Percentiles rank a stretch among this genome's conserved stretches.
These are phyloP conservation scores for Penicillium sp. DNA, from an alignment of 2,329 filamentous ascomycete species.

Conservation along the genomic window DNA sequence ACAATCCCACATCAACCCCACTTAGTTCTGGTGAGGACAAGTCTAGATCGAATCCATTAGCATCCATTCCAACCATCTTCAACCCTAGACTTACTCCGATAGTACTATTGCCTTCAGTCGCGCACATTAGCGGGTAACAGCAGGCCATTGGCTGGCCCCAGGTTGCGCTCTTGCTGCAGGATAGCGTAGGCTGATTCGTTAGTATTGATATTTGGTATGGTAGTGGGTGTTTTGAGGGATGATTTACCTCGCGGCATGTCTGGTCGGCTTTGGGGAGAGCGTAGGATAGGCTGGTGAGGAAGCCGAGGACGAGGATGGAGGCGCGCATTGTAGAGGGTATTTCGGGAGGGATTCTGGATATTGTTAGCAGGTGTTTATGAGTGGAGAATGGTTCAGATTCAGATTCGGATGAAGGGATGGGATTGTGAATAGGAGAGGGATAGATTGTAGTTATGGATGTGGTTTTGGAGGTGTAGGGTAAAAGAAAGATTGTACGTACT, in stretches of 20 bases:
- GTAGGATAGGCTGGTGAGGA: conserved; percentile 12
- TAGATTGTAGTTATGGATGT: not conserved
- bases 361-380: not conserved
- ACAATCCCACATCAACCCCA: too few species aligned
- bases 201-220: not conserved
- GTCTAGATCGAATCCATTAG: too few species aligned
- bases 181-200: not conserved
- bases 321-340: conserved; percentile 9
- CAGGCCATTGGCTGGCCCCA: not conserved
- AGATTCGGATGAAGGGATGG: not conserved
- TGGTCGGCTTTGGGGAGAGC: conserved; percentile 10
- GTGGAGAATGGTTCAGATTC: not conserved
- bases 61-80: too few species aligned
- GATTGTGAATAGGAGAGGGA: not conserved
- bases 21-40: not conserved
- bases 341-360: not conserved
- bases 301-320: conserved; percentile 12
- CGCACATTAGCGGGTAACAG: not conserved
- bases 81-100: not conserved
- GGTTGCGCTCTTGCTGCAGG: not conserved
- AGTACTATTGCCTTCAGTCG: not conserved
- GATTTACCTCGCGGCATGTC: conserved; percentile 8
- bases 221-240: not conserved
- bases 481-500: not conserved
- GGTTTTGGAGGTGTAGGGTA: not conserved